These are phyloP conservation scores for Wickerhamomyces sp. DNA, from an alignment of 1,139 yeast species.

Conservation along the genomic window DNA sequence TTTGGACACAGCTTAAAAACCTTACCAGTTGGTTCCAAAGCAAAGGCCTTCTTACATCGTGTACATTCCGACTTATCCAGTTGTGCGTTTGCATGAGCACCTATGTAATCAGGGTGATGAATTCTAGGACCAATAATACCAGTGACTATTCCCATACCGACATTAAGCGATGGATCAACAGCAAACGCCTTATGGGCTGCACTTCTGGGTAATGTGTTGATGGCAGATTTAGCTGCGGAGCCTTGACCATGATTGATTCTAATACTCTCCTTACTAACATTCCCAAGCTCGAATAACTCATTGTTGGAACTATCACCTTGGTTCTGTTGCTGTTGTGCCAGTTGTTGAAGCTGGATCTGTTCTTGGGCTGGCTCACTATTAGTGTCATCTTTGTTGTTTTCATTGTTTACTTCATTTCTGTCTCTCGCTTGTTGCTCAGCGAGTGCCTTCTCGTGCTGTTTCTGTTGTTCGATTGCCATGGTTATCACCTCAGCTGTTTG, in stretches of 20 bases:
- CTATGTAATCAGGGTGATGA: constrained; percentile 4
- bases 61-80: constrained; percentile 33
- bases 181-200: constrained; percentile 14
- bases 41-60: constrained; percentile 56
- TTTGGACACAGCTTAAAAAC: constrained; percentile 55
- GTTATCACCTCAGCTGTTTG: constrained; percentile 20
- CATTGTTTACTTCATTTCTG: not conserved
- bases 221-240: not conserved
- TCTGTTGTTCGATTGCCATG: constrained; percentile 19
- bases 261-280: not conserved
- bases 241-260: not conserved
- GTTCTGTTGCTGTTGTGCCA: constrained; percentile 1
- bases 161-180: constrained; percentile 20
- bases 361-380: not conserved
- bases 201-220: constrained; percentile 3
- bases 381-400: not conserved
- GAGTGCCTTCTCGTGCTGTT: constrained; percentile 5
- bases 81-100: not conserved
- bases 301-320: not conserved
- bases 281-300: not conserved
- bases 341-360: not conserved
- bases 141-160: constrained; percentile 18
- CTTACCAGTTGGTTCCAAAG: constrained; percentile 45
- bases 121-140: constrained; percentile 19
- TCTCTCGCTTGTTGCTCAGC: constrained; percentile 1